Evolutionary conservation across 2,329 filamentous ascomycete genomes (phyloP), one percentile per base, ranked within the genome.

Genomic region (Botryosphaeria dothidea): DNA sequence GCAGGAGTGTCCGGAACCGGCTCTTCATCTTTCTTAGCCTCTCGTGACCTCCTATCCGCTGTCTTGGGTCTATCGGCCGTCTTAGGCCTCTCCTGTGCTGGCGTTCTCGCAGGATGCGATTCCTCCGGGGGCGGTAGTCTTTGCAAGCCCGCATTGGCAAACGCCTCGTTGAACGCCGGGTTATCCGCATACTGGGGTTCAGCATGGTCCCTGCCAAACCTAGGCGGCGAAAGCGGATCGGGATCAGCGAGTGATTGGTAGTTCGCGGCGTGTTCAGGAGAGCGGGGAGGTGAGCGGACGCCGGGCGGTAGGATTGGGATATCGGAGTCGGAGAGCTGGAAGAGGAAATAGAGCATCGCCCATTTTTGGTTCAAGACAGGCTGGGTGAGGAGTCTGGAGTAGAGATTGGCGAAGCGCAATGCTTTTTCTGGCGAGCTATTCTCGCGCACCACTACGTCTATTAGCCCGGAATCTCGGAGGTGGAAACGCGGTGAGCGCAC

Each of bases 281-380:
- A 66, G 19, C 36, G 36, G 13, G 64, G 49, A 38, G 56, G 51
- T 11, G 62, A 62, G 60, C 41, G 31, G 1, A 58, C 41, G 27
- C 41, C 60, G 23, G 43, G 83, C 70, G n/a, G 81, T 81, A 11
- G 81, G 75, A 48, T 83, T 82, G 83, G 3, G 68, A 69, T 34
- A n/a, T 75, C 71, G 56, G 86, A 87, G 73, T 93, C 91, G 67
- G 92, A 88, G 54, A 97, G 85, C 71, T 92, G 89, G 75, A 95
- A 91, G 46, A 99, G 86, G 46, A 99, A 88, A 75, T 96, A 96
- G 21, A 99, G 84, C 69, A 99, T 97, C 3, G 91, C 92, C 93
- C 93, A 98, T 85, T 99, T 99, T 78, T 97, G 91, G 72, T 92
- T 91, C 49, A 99, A 84, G 5, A 98, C 93, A 0, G 93, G 93